These are phyloP conservation scores for Lecanoromycetidae sp. DNA, from an alignment of 2,329 filamentous ascomycete genomes.

Conservation along the genomic window DNA sequence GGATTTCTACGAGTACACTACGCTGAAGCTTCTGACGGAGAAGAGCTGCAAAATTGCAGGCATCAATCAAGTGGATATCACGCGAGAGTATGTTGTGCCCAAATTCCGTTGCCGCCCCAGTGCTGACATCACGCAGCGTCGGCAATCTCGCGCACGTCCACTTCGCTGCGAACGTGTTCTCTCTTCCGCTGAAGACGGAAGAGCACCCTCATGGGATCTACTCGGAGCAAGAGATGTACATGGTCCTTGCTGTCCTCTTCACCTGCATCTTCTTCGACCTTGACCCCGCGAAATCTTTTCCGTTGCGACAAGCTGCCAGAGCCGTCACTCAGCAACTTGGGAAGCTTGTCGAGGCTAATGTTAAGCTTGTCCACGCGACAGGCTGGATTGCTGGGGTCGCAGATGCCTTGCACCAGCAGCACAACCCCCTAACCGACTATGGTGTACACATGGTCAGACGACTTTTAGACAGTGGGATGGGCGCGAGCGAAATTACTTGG, in stretches of 20 bases:
- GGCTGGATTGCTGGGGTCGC: conserved; percentile 43
- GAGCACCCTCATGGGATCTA: conserved; percentile 41
- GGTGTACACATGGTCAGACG: conserved; percentile 54
- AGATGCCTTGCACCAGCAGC: conserved; percentile 37
- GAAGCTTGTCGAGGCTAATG: conserved; percentile 49
- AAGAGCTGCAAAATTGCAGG: conserved; percentile 54
- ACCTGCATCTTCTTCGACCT: conserved; percentile 53
- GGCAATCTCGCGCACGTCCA: conserved; percentile 44
- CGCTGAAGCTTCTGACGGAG: conserved; percentile 47
- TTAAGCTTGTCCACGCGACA: conserved; percentile 48
- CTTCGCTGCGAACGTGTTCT: conserved; percentile 43
- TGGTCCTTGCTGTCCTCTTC: conserved; percentile 53
- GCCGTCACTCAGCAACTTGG: conserved; percentile 49
- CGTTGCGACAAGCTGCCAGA: conserved; percentile 46
- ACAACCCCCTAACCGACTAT: conserved; percentile 48
- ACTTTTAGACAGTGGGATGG: conserved; percentile 51
- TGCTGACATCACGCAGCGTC: conserved; percentile 22
- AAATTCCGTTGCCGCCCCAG: neutral
- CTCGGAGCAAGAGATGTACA: conserved; percentile 46
- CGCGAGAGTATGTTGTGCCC: conserved; percentile 36
- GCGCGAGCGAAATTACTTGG: conserved; percentile 55
- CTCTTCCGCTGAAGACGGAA: conserved; percentile 43
- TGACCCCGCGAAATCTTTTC: conserved; percentile 55
- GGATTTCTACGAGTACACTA: conserved; percentile 53
- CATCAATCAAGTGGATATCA: conserved; percentile 57